Evolutionary conservation across 805 yeast genomes (phyloP), one percentile per base, ranked within the genome.

Genomic region (Wickerhamomyces xylosicus): DNA sequence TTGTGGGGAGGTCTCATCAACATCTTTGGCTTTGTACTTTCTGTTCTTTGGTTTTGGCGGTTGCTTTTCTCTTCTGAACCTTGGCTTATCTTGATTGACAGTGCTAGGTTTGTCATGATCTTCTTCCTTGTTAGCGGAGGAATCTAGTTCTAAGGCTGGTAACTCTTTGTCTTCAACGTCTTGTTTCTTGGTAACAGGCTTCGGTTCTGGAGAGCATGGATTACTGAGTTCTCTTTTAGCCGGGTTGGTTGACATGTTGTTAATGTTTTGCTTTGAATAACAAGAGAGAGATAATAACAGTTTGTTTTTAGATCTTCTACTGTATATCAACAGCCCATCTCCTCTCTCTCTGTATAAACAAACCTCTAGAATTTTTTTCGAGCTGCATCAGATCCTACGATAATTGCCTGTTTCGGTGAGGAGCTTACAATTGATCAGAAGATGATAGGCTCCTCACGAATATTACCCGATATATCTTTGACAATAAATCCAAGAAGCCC

Each of bases 1-100:
- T 31, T 77, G 61, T 7, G 95, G 85, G 2, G 92, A 72, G 0
- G 94, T 84, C 25, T 81, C 71, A 43, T 87, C 97, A 11, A 71
- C 69, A 8, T 69, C 72, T 48, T 79, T 79, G 25, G 72, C 76
- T 51, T 78, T 81, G 51, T 74, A 74, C 53, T 75, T 72, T 40
- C 67, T 64, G 40, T 58, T 55, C 48, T 62, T 48, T 38, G 29
- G 29, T n/a, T 25, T 25, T 25, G 29, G 29, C 13, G 29, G 29
- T 25, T 25, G 29, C 29, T 25, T 25, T 25, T 25, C 29, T 11
- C 29, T 25, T 25, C 14, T 25, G 29, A 25, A 25, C 29, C 13
- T 25, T 25, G 29, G 29, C 14, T 25, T 25, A 4, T 25, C 29
- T 25, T 25, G n/a, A 25, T 25, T 25, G 29, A n/a, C 29, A 25